Evolutionary conservation across 192 early-diverging fungal genomes (phyloP).

Genomic region (Chytriomyces sp.): DNA sequence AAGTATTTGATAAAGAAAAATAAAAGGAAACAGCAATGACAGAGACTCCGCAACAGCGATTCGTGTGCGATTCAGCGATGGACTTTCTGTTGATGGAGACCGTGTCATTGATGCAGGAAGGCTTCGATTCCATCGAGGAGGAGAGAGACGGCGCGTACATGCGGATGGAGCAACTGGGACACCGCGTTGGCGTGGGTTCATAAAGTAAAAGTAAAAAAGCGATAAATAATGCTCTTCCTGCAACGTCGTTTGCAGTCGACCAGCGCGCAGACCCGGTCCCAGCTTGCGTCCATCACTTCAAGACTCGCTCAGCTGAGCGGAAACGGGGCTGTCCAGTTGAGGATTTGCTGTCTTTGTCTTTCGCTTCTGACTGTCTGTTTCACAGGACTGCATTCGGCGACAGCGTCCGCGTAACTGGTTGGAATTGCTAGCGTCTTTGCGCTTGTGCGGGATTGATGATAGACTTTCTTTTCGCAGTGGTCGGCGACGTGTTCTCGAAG

Average conservation of each 20-base stretch:
- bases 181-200: conserved; percentile 86
- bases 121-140: conserved; percentile 58
- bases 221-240: conserved; percentile 82
- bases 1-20: no score
- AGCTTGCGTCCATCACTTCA: no score
- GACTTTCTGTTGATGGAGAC: conserved; percentile 30
- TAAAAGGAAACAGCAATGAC: no score
- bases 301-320: no score
- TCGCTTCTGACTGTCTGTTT: no score
- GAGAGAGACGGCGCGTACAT: conserved; percentile 87
- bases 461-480: conserved; percentile 17
- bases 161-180: conserved; percentile 91
- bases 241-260: conserved; percentile 39
- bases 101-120: neutral
- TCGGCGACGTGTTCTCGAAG: conserved; percentile 33
- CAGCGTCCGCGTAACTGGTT: neutral
- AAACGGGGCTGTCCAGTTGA: no score
- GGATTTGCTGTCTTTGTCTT: no score
- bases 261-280: neutral
- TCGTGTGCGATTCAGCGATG: conserved; percentile 27
- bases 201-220: conserved; percentile 99
- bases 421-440: no score
- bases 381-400: neutral
- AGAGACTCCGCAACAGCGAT: neutral
- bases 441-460: no score